Conservation (phyloP, 306 rosid species). For the Citrullus amarus region DNA sequence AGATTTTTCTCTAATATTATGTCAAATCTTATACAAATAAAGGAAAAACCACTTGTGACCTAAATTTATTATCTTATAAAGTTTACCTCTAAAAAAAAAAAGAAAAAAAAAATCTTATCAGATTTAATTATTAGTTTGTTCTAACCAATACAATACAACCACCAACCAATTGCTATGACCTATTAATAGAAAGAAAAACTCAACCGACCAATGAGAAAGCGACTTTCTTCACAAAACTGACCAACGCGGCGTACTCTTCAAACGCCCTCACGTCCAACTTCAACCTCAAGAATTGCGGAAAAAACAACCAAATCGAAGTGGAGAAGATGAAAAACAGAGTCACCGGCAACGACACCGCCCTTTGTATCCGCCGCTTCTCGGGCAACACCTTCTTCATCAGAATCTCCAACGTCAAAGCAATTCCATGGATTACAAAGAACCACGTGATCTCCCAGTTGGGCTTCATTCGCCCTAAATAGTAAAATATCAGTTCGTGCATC, state of each 20-base stretch:
- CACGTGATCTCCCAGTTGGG: constrained; percentile 43
- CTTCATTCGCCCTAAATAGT: constrained; percentile 28
- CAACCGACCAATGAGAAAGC: not conserved
- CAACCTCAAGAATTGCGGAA: constrained; percentile 41
- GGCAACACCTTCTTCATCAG: constrained; percentile 25
- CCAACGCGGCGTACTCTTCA: constrained; percentile 37
- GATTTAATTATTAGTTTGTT: too few species aligned
- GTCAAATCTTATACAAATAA: too few species aligned
- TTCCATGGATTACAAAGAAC: constrained; percentile 56
- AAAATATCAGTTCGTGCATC: constrained; percentile 61
- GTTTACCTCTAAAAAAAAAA: too few species aligned
- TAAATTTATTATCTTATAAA: too few species aligned
- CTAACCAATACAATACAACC: too few species aligned
- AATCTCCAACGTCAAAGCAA: constrained; percentile 37
- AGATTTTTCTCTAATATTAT: too few species aligned
- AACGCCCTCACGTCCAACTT: constrained; percentile 26
- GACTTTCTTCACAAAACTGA: constrained; percentile 10
- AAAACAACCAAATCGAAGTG: constrained; percentile 40
- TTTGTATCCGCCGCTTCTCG: constrained; percentile 26
- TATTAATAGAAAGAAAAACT: not conserved
- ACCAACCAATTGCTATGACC: not conserved
- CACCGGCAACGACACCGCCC: constrained; percentile 22
- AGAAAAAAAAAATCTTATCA: too few species aligned
- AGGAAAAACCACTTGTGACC: too few species aligned
- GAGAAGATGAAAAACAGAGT: constrained; percentile 32